These are phyloP conservation scores for Cercospora sojina DNA, from an alignment of 2,329 filamentous ascomycete genomes.

Conservation along the genomic window DNA sequence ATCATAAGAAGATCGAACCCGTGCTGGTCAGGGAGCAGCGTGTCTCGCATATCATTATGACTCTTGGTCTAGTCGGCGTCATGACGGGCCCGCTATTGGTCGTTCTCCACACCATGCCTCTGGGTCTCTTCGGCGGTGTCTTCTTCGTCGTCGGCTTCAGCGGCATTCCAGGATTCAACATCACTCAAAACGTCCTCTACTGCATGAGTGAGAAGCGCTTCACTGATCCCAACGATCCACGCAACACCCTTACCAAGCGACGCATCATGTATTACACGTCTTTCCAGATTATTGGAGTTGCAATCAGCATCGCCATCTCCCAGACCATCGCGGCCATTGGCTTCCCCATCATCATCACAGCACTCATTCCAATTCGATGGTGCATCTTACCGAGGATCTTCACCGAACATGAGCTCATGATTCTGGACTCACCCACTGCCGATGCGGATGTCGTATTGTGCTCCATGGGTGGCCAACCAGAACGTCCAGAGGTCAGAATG, in stretches of 20 bases:
- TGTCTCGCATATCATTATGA: constrained; percentile 57
- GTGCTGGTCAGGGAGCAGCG: constrained; percentile 57
- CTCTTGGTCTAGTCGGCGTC: constrained; percentile 54
- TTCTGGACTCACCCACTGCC: constrained; percentile 56
- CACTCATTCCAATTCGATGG: constrained; percentile 56
- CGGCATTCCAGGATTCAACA: constrained; percentile 54
- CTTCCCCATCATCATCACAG: constrained; percentile 58
- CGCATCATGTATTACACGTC: constrained; percentile 53
- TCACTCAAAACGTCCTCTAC: constrained; percentile 53
- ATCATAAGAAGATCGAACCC: constrained; percentile 46
- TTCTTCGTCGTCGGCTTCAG: constrained; percentile 60
- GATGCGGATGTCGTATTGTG: constrained; percentile 55
- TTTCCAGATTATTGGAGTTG: constrained; percentile 54
- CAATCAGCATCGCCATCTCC: constrained; percentile 57
- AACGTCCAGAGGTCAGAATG: constrained; percentile 39
- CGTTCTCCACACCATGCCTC: constrained; percentile 12
- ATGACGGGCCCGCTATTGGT: constrained; percentile 54
- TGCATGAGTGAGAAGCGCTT: constrained; percentile 50
- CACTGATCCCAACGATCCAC: constrained; percentile 49
- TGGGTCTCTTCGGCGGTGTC: constrained; percentile 50
- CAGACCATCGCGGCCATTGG: constrained; percentile 61
- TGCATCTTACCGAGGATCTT: constrained; percentile 54
- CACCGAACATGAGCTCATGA: constrained; percentile 47
- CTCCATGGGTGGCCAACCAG: constrained; percentile 52
- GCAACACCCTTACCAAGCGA: constrained; percentile 46